A percentile compares a stretch with the other conserved stretches of the same genome.
phyloP scores from a whole-genome alignment of 768 basidiomycete genomes.

The Hortiboletus flavorubellus region DNA sequence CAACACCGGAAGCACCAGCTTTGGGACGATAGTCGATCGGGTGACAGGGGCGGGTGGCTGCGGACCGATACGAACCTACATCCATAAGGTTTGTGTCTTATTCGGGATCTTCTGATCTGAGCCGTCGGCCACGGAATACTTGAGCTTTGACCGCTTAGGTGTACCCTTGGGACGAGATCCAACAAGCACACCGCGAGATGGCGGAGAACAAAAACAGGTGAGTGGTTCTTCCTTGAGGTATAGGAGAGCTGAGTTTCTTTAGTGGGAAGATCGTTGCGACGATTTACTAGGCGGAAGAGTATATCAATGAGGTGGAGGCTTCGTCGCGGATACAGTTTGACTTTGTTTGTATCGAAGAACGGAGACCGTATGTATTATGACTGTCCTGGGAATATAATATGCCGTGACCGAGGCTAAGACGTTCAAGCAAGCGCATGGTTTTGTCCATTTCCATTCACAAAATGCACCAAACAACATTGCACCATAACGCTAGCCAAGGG shows the following conservation, averaged over 20 bases:
- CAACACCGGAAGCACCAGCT: constrained; percentile 34
- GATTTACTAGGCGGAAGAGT: constrained; percentile 17
- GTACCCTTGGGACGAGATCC: constrained; percentile 77
- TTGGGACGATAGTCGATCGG: constrained; percentile 52
- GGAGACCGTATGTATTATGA: background rate
- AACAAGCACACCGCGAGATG: constrained; percentile 82
- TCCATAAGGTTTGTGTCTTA: constrained; percentile 61
- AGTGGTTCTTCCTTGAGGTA: constrained; percentile 14
- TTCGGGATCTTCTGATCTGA: constrained; percentile 10
- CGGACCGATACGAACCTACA: constrained; percentile 66
- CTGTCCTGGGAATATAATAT: background rate
- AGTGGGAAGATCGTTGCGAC: constrained; percentile 34
- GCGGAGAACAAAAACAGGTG: constrained; percentile 61
- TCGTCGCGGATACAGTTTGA: constrained; percentile 4
- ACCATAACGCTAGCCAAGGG: background rate
- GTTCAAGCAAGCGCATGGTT: background rate
- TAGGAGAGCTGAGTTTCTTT: background rate
- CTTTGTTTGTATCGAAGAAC: constrained; percentile 3
- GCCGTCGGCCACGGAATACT: constrained; percentile 12
- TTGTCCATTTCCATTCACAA: background rate
- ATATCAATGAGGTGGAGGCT: background rate
- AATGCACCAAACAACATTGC: background rate
- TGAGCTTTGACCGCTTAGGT: constrained; percentile 42
- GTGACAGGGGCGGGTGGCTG: constrained; percentile 56
- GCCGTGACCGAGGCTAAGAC: background rate